Conservation (phyloP, 2,329 filamentous ascomycete genomes). For the Diaporthe sp. region DNA sequence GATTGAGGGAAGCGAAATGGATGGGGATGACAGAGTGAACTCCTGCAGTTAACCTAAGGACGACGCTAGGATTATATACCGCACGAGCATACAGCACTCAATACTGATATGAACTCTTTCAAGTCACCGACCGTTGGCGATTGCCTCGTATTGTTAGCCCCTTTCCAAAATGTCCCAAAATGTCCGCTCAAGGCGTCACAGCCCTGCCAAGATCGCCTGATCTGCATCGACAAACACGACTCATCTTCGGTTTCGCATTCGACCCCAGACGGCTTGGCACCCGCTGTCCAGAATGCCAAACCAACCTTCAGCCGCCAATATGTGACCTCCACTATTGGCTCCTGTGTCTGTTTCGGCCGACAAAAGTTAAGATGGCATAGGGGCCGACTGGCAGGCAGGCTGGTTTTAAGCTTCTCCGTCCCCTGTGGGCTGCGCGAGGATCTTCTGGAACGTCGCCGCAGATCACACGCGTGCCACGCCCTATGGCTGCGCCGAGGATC, state of each 20-base stretch:
- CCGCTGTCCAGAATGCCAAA: background rate
- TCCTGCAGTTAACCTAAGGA: background rate
- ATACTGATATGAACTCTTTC: background rate
- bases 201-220: conserved; percentile 24
- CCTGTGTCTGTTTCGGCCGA: conserved; percentile 8
- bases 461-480: background rate
- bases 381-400: background rate
- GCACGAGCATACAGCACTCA: background rate
- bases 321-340: background rate
- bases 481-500: background rate
- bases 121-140: too few species aligned
- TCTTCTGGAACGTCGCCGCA: background rate
- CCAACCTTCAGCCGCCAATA: background rate
- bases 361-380: background rate
- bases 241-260: conserved; percentile 3
- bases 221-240: conserved; percentile 6
- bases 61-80: background rate
- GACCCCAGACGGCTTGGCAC: conserved; percentile 10
- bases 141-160: background rate
- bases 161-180: background rate
- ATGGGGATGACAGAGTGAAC: background rate
- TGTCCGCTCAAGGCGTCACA: conserved; percentile 7
- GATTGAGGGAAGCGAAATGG: background rate
- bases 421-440: background rate
- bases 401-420: background rate